phyloP scores from a whole-genome alignment of 176 grass and related monocot species.

The Tuctoria greenei region DNA sequence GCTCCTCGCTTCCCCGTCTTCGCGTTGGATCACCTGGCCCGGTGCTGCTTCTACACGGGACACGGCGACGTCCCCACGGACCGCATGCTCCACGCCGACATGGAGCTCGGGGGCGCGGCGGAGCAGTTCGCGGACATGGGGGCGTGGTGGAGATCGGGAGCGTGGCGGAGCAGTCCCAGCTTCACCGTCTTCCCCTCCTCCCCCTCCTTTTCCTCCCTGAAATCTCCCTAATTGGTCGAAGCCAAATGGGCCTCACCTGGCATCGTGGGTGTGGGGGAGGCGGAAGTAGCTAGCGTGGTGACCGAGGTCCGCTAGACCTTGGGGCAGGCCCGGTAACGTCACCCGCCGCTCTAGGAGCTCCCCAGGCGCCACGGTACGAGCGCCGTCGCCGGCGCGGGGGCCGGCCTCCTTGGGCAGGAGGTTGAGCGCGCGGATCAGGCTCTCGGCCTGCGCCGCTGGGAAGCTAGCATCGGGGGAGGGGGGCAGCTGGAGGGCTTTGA shows the following conservation, averaged over 20 bases:
- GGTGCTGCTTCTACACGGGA: too few relatives aligned
- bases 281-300: conserved; percentile 95
- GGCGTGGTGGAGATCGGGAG: too few relatives aligned
- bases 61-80: too few relatives aligned
- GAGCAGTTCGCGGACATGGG: too few relatives aligned
- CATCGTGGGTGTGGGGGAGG: conserved; percentile 77
- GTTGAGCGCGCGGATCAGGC: conserved; percentile 79
- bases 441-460: conserved; percentile 58
- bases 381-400: not conserved
- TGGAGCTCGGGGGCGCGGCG: too few relatives aligned
- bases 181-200: too few relatives aligned
- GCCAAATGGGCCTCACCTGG: conserved; percentile 47
- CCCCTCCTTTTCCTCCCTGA: too few relatives aligned
- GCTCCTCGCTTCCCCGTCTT: too few relatives aligned
- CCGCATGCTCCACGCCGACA: too few relatives aligned
- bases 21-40: too few relatives aligned
- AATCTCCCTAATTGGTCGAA: not conserved
- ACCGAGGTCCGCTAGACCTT: conserved; percentile 49
- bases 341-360: conserved; percentile 71
- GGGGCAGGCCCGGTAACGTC: conserved; percentile 42
- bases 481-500: conserved; percentile 29
- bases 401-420: conserved; percentile 58
- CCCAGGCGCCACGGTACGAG: conserved; percentile 9
- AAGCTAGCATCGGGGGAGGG: conserved; percentile 44
- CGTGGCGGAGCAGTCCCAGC: too few relatives aligned